Evolutionary conservation across 2,329 filamentous ascomycete species (phyloP).

Genomic region (Sporothrix globosa): DNA sequence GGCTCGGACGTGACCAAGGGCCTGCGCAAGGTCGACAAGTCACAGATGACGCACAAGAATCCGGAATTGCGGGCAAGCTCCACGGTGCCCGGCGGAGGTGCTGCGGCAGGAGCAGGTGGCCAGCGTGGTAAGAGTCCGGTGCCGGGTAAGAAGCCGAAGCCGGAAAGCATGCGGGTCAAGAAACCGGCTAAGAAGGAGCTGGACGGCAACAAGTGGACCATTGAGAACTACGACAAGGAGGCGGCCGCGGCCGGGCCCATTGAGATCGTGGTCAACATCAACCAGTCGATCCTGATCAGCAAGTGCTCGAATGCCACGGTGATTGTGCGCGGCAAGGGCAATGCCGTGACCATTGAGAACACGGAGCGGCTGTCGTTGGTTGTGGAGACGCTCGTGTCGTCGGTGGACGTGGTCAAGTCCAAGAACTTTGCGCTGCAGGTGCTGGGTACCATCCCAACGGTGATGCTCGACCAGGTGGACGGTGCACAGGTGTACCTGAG

Average conservation of each 20-base stretch:
- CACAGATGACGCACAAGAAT: slow-evolving; percentile 99
- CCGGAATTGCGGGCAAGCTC: slow-evolving; percentile 77
- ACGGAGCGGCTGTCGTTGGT: slow-evolving; percentile 81
- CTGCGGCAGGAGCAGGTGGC: slow-evolving; percentile 44
- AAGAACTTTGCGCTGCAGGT: slow-evolving; percentile 95
- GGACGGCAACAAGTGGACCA: slow-evolving; percentile 89
- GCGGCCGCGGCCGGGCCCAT: slow-evolving; percentile 59
- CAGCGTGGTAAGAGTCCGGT: slow-evolving; percentile 79
- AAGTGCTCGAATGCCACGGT: slow-evolving; percentile 90
- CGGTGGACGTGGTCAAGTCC: slow-evolving; percentile 93
- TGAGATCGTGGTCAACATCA: slow-evolving; percentile 78
- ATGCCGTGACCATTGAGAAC: slow-evolving; percentile 96
- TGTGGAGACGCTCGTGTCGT: slow-evolving; percentile 85
- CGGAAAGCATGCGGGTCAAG: slow-evolving; percentile 80
- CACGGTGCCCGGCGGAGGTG: slow-evolving; percentile 61
- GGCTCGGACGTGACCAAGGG: slow-evolving; percentile 86
- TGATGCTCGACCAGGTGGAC: slow-evolving; percentile 92
- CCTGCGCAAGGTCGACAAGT: slow-evolving; percentile 90
- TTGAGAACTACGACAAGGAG: slow-evolving; percentile 90
- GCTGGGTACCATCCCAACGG: slow-evolving; percentile 79
- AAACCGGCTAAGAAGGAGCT: slow-evolving; percentile 79
- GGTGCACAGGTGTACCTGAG: slow-evolving; percentile 85
- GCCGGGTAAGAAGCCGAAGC: slow-evolving; percentile 85
- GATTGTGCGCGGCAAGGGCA: slow-evolving; percentile 88
- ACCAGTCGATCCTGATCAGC: slow-evolving; percentile 88